Percentiles rank a stretch among this genome's conserved stretches.
These are phyloP conservation scores for Penicillium flavigenum DNA, from an alignment of 495 filamentous ascomycete genomes.

Conservation along the genomic window DNA sequence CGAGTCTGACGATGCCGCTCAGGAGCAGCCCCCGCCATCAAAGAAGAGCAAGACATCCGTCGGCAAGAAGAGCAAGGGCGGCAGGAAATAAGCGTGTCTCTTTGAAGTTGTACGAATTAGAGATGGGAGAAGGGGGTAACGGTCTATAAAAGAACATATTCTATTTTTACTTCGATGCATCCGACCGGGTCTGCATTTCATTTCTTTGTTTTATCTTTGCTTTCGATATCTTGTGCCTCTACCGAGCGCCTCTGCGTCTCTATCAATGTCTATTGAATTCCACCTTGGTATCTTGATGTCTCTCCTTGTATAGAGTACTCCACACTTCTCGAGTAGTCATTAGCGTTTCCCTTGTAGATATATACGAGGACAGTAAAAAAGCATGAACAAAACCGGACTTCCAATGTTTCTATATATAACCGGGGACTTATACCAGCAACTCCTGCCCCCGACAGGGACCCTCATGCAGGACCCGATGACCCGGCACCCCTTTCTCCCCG, in stretches of 20 bases:
- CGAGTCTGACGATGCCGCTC: constrained; percentile 37
- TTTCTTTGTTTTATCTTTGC: constrained; percentile 5
- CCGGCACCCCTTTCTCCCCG: constrained; percentile 35
- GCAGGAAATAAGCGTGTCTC: constrained; percentile 28
- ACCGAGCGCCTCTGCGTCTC: constrained; percentile 15
- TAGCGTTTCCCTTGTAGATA: too few species aligned
- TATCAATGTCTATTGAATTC: constrained; percentile 8
- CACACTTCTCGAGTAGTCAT: too few species aligned
- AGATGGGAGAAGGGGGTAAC: constrained; percentile 16
- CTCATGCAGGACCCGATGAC: constrained; percentile 42
- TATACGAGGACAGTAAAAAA: too few species aligned
- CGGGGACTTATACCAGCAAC: constrained; percentile 6
- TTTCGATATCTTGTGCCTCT: constrained; percentile 16
- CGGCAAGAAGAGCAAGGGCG: constrained; percentile 37
- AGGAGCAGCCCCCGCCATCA: constrained; percentile 35
- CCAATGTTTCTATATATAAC: too few species aligned
- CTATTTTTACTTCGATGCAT: constrained; percentile 16
- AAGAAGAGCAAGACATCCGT: constrained; percentile 37
- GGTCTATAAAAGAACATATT: constrained; percentile 19
- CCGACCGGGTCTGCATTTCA: constrained; percentile 13
- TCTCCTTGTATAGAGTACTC: too few species aligned
- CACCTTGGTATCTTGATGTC: not conserved
- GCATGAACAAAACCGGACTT: too few species aligned
- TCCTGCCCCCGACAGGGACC: constrained; percentile 39
- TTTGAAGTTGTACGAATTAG: constrained; percentile 22